Conservation (phyloP, 139 green algal species). For the Ostreobium quekettii region DNA sequence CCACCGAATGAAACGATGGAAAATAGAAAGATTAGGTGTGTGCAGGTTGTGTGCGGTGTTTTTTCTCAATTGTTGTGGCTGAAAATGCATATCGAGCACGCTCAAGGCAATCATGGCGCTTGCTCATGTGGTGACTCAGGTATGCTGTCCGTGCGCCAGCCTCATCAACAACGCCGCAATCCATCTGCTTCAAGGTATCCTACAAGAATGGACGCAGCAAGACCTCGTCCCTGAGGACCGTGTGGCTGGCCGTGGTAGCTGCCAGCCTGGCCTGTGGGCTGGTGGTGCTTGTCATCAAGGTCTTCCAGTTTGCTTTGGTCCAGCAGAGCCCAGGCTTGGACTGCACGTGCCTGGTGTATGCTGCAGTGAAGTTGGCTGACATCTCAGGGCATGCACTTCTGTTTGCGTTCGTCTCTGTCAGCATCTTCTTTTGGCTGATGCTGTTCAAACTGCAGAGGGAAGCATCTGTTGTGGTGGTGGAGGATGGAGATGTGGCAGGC, state of each 20-base stretch:
- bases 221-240: neutral
- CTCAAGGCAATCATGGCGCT: too few relatives aligned
- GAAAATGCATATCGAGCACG: too few relatives aligned
- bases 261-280: neutral
- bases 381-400: neutral
- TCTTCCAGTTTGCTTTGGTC: neutral
- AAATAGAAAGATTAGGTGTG: too few relatives aligned
- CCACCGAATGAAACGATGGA: too few relatives aligned
- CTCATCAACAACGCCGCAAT: neutral
- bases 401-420: neutral
- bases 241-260: neutral
- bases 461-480: neutral
- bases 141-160: neutral
- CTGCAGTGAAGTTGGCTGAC: neutral
- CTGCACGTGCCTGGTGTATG: neutral
- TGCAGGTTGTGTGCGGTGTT: too few relatives aligned
- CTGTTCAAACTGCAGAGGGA: neutral
- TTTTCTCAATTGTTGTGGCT: too few relatives aligned
- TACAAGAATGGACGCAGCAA: neutral
- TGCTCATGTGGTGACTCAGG: neutral
- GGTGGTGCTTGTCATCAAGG: neutral
- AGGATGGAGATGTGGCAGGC: neutral
- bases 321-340: neutral
- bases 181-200: neutral
- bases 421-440: slow-evolving; percentile 12